Base-by-base conservation (phyloP, 495 filamentous ascomycete genomes). In the Penicillium chermesinum region DNA sequence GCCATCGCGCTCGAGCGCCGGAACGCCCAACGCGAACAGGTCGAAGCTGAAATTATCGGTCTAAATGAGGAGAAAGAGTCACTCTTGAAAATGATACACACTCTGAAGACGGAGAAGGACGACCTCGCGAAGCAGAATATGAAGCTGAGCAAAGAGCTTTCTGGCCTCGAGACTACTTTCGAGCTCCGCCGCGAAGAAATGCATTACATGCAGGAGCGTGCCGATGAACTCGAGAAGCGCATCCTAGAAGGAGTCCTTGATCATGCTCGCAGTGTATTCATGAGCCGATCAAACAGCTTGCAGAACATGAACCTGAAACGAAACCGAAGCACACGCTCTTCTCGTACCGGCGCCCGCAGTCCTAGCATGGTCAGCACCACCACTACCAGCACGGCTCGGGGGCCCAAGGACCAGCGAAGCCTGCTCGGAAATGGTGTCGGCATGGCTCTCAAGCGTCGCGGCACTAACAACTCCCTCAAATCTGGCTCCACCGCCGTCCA, bases 201-300 rank as follows among this genome's bases (percentile, higher is more conserved):
- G 46, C 79, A 88, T 34, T 75, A 82, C 18, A 94, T 98, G 84
- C 89, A 96, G 60, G 77, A 80, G 7, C 83, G 89, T 40, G 91
- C 90, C 8, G 88, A 96, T 53, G 77, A 79, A 18, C 75, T 98
- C 1, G 93, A 98, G 70, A 85, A 91, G 37, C 81, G 91, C 8
- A 95, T 98, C 49, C 70, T 98, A 21, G 91, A 97, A 48, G 89
- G 90, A 21, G 88, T 97, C 33, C 89, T 98, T 51, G 90, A 98
- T 58, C 91, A 96, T 58, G 95, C 93, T 25, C 85, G 89, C 15
- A 83, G 85, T 5, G 73, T 97, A 14, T 78, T 96, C 35, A 81
- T 94, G 48, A 79, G 81, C 13, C 71, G 76, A 14, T 69, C 70
- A 25, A 67, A 62, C 50, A 58, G 65, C 46, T 37, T 57, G 53